phyloP scores from a whole-genome alignment of 1,284 basidiomycete species.

The Malassezia sp. region DNA sequence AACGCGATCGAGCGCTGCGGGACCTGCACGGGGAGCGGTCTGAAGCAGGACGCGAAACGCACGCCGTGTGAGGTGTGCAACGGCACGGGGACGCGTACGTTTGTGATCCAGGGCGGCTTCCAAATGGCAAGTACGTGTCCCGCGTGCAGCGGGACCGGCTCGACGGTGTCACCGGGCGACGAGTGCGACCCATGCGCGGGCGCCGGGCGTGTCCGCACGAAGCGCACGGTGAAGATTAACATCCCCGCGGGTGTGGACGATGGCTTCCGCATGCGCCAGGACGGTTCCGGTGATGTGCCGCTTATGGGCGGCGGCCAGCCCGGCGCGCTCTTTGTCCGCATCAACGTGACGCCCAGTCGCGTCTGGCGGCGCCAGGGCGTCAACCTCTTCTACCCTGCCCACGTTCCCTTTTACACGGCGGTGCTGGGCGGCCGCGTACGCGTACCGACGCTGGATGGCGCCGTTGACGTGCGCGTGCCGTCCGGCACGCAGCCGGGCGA shows the following conservation, averaged over 20 bases:
- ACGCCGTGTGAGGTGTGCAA: conserved; percentile 68
- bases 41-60: conserved; percentile 77
- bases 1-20: conserved; percentile 73
- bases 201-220: conserved; percentile 71
- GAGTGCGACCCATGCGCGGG: conserved; percentile 75
- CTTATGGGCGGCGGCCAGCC: conserved; percentile 56
- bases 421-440: conserved; percentile 81
- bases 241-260: conserved; percentile 79
- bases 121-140: conserved; percentile 90
- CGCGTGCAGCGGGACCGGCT: conserved; percentile 72
- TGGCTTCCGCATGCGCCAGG: conserved; percentile 81
- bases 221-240: conserved; percentile 68
- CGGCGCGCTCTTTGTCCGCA: conserved; percentile 78
- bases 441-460: conserved; percentile 88
- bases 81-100: conserved; percentile 78
- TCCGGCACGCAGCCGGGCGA: conserved; percentile 90
- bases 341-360: conserved; percentile 71
- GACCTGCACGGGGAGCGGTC: conserved; percentile 72
- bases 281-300: conserved; percentile 74
- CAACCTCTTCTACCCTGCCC: conserved; percentile 80
- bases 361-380: conserved; percentile 81
- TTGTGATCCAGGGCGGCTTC: conserved; percentile 86
- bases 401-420: conserved; percentile 82
- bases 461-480: conserved; percentile 87
- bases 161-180: conserved; percentile 64